These are phyloP conservation scores for Magnusiomyces magnusii DNA, from an alignment of 1,139 yeast species.

Conservation along the genomic window DNA sequence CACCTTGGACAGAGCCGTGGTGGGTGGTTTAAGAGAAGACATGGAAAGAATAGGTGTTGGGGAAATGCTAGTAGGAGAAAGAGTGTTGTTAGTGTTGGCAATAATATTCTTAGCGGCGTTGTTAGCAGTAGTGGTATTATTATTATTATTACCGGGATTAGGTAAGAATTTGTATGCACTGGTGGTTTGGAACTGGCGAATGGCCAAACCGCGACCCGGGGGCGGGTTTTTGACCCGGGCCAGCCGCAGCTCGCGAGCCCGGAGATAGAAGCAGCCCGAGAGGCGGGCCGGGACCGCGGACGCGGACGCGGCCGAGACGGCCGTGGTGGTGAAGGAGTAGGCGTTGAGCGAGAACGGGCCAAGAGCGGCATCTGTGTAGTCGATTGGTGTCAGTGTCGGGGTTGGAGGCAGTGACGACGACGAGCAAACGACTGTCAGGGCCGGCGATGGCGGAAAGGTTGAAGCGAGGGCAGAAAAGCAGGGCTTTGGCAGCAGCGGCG, in stretches of 20 bases:
- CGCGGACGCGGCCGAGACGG: too few relatives aligned
- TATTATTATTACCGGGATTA: too few relatives aligned
- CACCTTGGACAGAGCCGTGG: constrained; percentile 8
- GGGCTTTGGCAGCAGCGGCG: not conserved
- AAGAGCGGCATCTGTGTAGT: too few relatives aligned
- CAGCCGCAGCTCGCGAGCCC: not conserved
- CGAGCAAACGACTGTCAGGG: not conserved
- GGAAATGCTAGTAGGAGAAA: not conserved
- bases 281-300: not conserved
- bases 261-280: not conserved
- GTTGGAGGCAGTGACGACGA: not conserved
- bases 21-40: not conserved
- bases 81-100: not conserved
- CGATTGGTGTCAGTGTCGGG: too few relatives aligned
- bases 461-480: not conserved
- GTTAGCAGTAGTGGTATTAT: too few relatives aligned
- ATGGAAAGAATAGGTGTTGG: not conserved
- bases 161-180: not conserved
- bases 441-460: constrained; percentile 2
- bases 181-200: not conserved
- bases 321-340: not conserved
- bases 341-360: too few relatives aligned
- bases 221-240: not conserved
- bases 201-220: not conserved
- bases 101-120: not conserved